Conservation (phyloP, 108 stramenopile species). For the Pseudonitzschia delicatissima region DNA sequence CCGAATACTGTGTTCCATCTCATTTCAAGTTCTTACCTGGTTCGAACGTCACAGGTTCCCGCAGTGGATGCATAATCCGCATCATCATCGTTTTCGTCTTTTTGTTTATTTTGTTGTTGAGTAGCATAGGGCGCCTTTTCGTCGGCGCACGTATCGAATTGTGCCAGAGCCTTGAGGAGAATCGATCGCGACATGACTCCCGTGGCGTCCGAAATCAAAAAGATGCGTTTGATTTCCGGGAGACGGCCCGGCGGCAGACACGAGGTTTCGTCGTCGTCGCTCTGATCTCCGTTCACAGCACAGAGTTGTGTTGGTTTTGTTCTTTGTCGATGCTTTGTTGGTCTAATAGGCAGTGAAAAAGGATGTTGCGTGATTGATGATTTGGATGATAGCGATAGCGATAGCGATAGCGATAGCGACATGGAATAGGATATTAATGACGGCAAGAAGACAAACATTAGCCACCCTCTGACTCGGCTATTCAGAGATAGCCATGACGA, state of each 20-base stretch:
- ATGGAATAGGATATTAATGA: neutral
- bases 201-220: slow-evolving; percentile 40
- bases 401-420: neutral
- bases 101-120: slow-evolving; percentile 10
- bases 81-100: slow-evolving; percentile 25
- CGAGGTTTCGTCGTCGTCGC: slow-evolving; percentile 11
- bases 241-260: slow-evolving; percentile 16
- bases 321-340: neutral
- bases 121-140: slow-evolving; percentile 3
- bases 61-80: neutral
- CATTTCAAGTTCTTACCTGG: too few species aligned
- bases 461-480: too few species aligned
- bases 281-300: neutral
- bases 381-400: neutral
- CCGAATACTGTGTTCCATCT: too few species aligned
- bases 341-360: neutral
- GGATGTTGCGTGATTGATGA: neutral
- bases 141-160: slow-evolving; percentile 39
- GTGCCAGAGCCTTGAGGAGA: slow-evolving; percentile 29
- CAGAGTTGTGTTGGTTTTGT: slow-evolving; percentile 1
- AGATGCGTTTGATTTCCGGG: slow-evolving; percentile 17
- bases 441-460: too few species aligned
- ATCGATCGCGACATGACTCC: slow-evolving; percentile 37
- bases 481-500: too few species aligned
- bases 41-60: slow-evolving; percentile 19